Conservation (phyloP, 2,329 filamentous ascomycete genomes). For the Alternaria gaisen region DNA sequence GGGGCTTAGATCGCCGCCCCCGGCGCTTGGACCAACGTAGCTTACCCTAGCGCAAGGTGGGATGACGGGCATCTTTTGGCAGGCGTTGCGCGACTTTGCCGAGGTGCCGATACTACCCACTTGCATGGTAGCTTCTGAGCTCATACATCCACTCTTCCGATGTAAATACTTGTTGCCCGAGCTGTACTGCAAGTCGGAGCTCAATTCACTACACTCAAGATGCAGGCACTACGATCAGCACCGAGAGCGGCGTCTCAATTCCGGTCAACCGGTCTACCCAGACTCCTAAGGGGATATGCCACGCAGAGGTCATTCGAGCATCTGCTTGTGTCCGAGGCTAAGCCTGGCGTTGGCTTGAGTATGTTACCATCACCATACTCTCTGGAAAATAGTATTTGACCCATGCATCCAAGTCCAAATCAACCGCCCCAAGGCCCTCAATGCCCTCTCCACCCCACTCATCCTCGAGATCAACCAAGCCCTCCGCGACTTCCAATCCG, state of each 20-base stretch:
- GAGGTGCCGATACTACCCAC: slow-evolving; percentile 43
- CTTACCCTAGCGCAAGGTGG: neutral
- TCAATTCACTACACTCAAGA: slow-evolving; percentile 28
- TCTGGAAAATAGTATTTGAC: neutral
- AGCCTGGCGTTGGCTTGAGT: slow-evolving; percentile 92
- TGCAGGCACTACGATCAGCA: slow-evolving; percentile 65
- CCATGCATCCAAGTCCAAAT: slow-evolving; percentile 73
- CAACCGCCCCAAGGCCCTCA: slow-evolving; percentile 93
- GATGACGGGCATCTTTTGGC: slow-evolving; percentile 14
- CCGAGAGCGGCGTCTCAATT: slow-evolving; percentile 70
- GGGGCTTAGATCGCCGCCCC: slow-evolving; percentile 28
- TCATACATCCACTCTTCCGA: neutral
- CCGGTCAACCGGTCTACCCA: slow-evolving; percentile 64
- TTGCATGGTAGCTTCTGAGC: slow-evolving; percentile 11
- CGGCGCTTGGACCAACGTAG: neutral
- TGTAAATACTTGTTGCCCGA: slow-evolving; percentile 3
- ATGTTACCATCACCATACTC: slow-evolving; percentile 32
- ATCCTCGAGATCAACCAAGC: slow-evolving; percentile 77
- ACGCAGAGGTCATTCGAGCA: slow-evolving; percentile 72
- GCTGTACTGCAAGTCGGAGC: neutral
- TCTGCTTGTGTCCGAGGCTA: slow-evolving; percentile 82
- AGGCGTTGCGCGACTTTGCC: slow-evolving; percentile 20
- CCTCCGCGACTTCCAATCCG: slow-evolving; percentile 47
- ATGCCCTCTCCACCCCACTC: slow-evolving; percentile 89
- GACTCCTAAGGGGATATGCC: slow-evolving; percentile 61